Conservation (phyloP, 441 rosid species). For the Arabidopsis hybrid region DNA sequence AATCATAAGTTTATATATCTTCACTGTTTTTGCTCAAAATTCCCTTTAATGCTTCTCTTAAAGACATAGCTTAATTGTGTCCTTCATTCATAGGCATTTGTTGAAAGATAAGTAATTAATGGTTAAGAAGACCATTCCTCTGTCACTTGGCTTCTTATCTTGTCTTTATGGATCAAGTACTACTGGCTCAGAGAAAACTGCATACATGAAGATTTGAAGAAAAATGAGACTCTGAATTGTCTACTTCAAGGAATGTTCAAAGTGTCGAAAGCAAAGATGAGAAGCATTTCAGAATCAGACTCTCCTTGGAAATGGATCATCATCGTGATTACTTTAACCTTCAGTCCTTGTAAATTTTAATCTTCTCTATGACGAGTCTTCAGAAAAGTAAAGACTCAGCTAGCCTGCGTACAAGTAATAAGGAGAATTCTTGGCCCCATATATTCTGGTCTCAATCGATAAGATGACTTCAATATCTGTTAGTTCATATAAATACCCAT, state of each 20-base stretch:
- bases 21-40: too few relatives aligned
- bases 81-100: constrained; percentile 62
- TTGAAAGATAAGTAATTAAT: constrained; percentile 59
- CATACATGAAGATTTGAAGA: constrained; percentile 53
- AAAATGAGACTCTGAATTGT: constrained; percentile 54
- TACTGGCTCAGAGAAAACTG: constrained; percentile 51
- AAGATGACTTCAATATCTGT: constrained; percentile 68
- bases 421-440: constrained; percentile 78
- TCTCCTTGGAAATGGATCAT: constrained; percentile 38
- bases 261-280: constrained; percentile 57
- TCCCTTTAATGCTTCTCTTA: background rate
- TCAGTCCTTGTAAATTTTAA: constrained; percentile 63
- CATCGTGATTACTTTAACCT: constrained; percentile 55
- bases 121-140: constrained; percentile 77
- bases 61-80: constrained; percentile 37
- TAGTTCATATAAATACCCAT: constrained; percentile 69
- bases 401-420: constrained; percentile 78
- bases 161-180: constrained; percentile 73
- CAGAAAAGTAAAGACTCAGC: constrained; percentile 71
- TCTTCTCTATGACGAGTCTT: constrained; percentile 77
- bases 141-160: constrained; percentile 77
- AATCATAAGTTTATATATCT: too few relatives aligned
- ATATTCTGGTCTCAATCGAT: constrained; percentile 72
- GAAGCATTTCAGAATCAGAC: constrained; percentile 44
- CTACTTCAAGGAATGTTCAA: constrained; percentile 83